Evolutionary conservation across 495 filamentous ascomycete species (phyloP).

Genomic region (Wilcoxina mikolae): DNA sequence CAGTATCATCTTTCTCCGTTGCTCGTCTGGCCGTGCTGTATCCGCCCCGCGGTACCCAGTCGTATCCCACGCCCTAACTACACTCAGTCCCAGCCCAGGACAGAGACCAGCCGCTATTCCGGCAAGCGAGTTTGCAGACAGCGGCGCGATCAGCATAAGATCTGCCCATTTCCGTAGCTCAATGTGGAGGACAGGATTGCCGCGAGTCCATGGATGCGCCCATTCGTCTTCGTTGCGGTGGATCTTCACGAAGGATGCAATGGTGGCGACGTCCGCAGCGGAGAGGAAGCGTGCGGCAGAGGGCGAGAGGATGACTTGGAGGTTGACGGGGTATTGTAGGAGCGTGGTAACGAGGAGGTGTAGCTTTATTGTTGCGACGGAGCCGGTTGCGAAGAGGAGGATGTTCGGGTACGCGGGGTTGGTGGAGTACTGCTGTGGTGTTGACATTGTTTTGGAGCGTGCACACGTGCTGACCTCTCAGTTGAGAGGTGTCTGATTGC

Average conservation of each 20-base stretch:
- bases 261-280: conserved; percentile 49
- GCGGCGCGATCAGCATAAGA: conserved; percentile 62
- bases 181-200: conserved; percentile 64
- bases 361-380: conserved; percentile 83
- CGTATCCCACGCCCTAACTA: conserved; percentile 82
- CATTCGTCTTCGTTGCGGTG: conserved; percentile 62
- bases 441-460: too few relatives aligned
- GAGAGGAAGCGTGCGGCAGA: conserved; percentile 57
- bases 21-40: conserved; percentile 25
- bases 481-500: too few relatives aligned
- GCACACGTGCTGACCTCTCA: too few relatives aligned
- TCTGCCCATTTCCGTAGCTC: conserved; percentile 69
- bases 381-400: conserved; percentile 60
- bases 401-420: conserved; percentile 37
- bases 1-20: conserved; percentile 38
- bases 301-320: conserved; percentile 63
- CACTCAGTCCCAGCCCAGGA: conserved; percentile 52
- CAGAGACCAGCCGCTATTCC: conserved; percentile 55
- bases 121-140: conserved; percentile 65
- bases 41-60: conserved; percentile 37
- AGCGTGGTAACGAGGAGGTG: conserved; percentile 53
- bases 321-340: conserved; percentile 43
- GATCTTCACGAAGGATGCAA: conserved; percentile 34
- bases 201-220: conserved; percentile 39
- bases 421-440: background rate